Evolutionary conservation across 257 asterid species (phyloP), one percentile per base, ranked within the genome.

Genomic region (Solanum arcanum): DNA sequence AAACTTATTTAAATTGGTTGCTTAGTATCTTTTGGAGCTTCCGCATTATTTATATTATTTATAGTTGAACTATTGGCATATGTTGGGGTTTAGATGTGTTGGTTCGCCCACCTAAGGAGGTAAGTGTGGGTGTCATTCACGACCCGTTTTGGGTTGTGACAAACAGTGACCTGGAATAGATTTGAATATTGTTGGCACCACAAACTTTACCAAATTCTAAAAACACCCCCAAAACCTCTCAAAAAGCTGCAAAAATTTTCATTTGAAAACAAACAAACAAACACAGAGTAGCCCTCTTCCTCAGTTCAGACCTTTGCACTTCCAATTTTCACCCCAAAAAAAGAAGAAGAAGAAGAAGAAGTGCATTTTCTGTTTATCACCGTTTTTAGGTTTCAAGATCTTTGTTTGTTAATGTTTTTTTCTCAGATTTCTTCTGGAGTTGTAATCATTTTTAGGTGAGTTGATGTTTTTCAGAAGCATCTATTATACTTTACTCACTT

Each of bases 351-450:
- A 33, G 35, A 33, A 39, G 42, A 68, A 27, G 10, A 59, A 77
- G n/a, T 42, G 62, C 83, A 77, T 44, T 77, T 77, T 77, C 83
- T 77, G 62, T 77, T 7, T 8, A 77, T 44, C 39, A 15, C 15
- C 12, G 6, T 44, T 77, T 77, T 4, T 20, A 77, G 83, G 83
- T 77, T 77, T n/a, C 64, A 77, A 77, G 39, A 77, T 77, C 64
- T 44, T 77, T 76, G 83, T 41, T 41, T 23, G 83, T 41, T 23
- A 4, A 12, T 5, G 49, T 37, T 5, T 7, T 73, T 37, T 37
- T 74, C 81, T 77, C 92, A 91, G 93, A 91, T 90, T 91, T 86
- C 88, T 88, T 77, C 6, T 52, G 64, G 89, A 88, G 77, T 87
- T 89, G 16, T 90, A 88, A 91, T 90, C 90, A 73, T 76, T 87